These are phyloP conservation scores for Chaetomium sp. DNA, from an alignment of 2,329 filamentous ascomycete genomes.

Conservation along the genomic window DNA sequence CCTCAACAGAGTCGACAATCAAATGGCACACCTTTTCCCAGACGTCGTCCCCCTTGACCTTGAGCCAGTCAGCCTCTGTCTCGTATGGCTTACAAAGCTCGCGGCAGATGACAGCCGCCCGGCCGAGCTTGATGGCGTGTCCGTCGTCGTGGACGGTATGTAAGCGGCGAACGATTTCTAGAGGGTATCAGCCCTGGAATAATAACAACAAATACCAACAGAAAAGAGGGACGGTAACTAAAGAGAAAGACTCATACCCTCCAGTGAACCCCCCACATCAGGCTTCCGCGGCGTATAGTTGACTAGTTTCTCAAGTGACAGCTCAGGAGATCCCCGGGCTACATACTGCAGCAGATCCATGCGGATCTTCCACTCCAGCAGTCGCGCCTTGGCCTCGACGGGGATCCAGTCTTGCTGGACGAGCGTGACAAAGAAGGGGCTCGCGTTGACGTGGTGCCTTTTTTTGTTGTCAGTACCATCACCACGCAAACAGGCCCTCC, in stretches of 20 bases:
- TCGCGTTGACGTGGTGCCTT: slow-evolving; percentile 68
- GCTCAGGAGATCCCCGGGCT: slow-evolving; percentile 55
- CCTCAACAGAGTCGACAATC: slow-evolving; percentile 56
- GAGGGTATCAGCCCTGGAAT: neutral
- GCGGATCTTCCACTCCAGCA: slow-evolving; percentile 78
- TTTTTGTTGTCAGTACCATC: neutral
- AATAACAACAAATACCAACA: no score
- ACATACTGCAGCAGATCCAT: slow-evolving; percentile 69
- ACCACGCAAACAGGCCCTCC: neutral
- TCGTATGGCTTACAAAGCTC: slow-evolving; percentile 40
- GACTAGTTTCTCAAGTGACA: slow-evolving; percentile 53
- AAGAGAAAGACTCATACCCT: slow-evolving; percentile 30
- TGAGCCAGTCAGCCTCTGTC: slow-evolving; percentile 40
- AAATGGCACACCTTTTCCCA: slow-evolving; percentile 58
- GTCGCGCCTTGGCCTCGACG: slow-evolving; percentile 52
- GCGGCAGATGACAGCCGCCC: slow-evolving; percentile 62
- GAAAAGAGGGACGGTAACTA: neutral
- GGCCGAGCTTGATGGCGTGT: slow-evolving; percentile 68
- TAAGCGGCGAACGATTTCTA: slow-evolving; percentile 42
- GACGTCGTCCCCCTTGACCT: slow-evolving; percentile 47
- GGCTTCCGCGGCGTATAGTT: slow-evolving; percentile 49
- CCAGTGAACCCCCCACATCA: slow-evolving; percentile 30
- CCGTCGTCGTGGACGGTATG: slow-evolving; percentile 63
- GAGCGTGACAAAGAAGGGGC: slow-evolving; percentile 68
- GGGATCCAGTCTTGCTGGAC: slow-evolving; percentile 56